phyloP scores from a whole-genome alignment of 2,329 filamentous ascomycete species.

The Fusarium equiseti region DNA sequence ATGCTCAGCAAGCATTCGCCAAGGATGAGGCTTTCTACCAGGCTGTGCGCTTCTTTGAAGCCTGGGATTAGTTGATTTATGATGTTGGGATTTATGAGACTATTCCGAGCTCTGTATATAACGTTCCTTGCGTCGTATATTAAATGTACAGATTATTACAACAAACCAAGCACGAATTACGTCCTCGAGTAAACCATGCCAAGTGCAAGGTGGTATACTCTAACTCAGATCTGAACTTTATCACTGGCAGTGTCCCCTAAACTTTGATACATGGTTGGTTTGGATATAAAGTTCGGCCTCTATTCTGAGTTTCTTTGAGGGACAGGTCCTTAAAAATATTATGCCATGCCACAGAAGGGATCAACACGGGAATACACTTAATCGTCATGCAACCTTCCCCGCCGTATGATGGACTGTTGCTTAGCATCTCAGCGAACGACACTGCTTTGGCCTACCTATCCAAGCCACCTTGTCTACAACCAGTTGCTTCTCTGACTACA shows the following conservation, averaged over 20 bases:
- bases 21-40: constrained; percentile 82
- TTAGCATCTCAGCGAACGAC: not conserved
- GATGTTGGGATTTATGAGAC: not conserved
- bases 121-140: not conserved
- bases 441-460: not conserved
- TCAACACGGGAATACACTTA: not conserved
- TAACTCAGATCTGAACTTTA: not conserved
- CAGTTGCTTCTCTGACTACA: not conserved
- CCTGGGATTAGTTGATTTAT: constrained; percentile 50
- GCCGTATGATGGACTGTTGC: not conserved
- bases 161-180: not conserved
- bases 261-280: not conserved
- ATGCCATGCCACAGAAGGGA: not conserved
- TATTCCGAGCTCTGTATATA: not conserved
- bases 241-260: not conserved
- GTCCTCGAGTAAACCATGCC: not conserved
- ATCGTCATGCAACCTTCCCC: not conserved
- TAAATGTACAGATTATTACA: not conserved
- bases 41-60: constrained; percentile 77
- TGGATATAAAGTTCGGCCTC: fast-evolving
- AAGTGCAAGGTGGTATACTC: not conserved
- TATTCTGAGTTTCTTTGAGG: not conserved
- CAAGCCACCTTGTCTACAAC: not conserved
- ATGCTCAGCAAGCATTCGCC: constrained; percentile 69
- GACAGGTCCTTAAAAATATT: not conserved